Conservation (phyloP, 306 rosid species). For the Rosa persica region DNA sequence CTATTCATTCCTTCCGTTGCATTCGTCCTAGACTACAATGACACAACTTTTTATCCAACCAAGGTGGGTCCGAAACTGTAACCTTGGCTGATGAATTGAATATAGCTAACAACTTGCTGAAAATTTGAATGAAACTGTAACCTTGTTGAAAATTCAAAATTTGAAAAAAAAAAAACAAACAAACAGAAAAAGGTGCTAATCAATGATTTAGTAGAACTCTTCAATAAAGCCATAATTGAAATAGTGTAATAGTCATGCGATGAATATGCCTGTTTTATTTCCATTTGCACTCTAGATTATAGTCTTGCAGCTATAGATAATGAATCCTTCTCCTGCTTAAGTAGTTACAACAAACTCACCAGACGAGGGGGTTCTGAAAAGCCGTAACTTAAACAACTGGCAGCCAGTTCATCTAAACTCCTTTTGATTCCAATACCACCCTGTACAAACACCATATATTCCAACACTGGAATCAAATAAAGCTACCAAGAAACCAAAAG, state of each 20-base stretch:
- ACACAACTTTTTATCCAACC: neutral
- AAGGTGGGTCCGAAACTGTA: neutral
- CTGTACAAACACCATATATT: constrained; percentile 38
- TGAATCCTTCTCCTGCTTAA: neutral
- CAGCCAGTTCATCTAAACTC: constrained; percentile 83
- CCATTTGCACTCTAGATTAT: neutral
- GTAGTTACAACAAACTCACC: constrained; percentile 44
- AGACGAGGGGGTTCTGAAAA: constrained; percentile 76
- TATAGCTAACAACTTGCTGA: neutral
- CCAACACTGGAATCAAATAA: constrained; percentile 11
- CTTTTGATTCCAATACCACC: constrained; percentile 74
- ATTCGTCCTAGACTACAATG: neutral
- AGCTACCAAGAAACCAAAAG: neutral
- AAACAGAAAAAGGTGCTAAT: neutral
- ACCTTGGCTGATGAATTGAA: neutral
- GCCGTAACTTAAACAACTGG: constrained; percentile 64
- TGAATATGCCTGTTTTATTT: neutral
- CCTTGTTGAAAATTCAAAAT: neutral
- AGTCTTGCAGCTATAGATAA: neutral
- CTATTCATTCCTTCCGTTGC: neutral
- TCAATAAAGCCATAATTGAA: neutral
- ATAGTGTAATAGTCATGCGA: neutral
- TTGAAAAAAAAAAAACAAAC: neutral
- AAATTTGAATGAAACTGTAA: no score
- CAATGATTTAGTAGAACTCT: neutral